Evolutionary conservation across 148 eudicot species (phyloP).

Genomic region (Agrostemma githago): DNA sequence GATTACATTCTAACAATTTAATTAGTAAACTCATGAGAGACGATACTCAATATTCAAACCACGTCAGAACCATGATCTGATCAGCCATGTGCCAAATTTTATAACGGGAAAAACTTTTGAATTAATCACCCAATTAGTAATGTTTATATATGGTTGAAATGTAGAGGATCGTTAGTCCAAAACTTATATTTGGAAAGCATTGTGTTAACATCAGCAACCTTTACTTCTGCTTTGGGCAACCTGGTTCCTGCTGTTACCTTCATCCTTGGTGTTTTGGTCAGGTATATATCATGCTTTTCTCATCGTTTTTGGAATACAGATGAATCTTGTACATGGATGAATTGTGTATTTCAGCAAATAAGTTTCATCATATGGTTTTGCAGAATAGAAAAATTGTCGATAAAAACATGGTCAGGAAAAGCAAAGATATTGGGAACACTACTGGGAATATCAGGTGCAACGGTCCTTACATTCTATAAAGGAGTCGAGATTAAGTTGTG

Average conservation of each 20-base stretch:
- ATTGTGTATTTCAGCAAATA: not conserved
- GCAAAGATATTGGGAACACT: constrained; percentile 63
- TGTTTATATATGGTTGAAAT: not conserved
- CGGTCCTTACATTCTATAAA: constrained; percentile 64
- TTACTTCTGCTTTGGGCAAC: constrained; percentile 57
- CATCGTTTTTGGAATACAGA: not conserved
- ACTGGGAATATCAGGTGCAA: constrained; percentile 63
- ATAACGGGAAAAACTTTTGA: no score
- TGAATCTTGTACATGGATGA: not conserved
- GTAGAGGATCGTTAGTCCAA: constrained; percentile 53
- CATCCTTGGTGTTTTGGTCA: constrained; percentile 43
- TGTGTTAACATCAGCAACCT: constrained; percentile 61
- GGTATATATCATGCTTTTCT: constrained; percentile 26
- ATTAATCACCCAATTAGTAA: no score
- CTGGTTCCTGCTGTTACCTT: constrained; percentile 64
- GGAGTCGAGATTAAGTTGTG: constrained; percentile 47
- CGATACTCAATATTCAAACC: no score
- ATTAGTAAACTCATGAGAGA: no score
- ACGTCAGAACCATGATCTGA: no score
- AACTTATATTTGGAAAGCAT: constrained; percentile 49
- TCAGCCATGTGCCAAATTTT: no score
- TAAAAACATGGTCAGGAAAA: constrained; percentile 44
- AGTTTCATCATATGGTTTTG: no score
- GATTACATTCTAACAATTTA: no score
- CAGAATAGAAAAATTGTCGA: constrained; percentile 53